Percentiles rank a stretch among this genome's conserved stretches.
phyloP scores from a whole-genome alignment of 2,329 filamentous ascomycete genomes.

The Cytospora paraplurivora region DNA sequence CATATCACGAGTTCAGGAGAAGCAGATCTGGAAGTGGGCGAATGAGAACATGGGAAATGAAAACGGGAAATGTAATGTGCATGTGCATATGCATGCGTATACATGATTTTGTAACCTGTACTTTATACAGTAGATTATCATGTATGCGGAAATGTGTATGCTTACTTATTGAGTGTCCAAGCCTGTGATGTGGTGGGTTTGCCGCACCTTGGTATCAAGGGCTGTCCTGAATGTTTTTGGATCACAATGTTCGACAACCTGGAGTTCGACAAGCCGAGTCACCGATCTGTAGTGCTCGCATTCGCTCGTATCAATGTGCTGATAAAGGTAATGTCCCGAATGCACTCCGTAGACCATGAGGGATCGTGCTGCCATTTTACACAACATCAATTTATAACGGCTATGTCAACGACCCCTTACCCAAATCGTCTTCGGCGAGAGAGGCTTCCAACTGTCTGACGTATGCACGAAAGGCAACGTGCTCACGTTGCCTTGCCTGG shows the following conservation, averaged over 20 bases:
- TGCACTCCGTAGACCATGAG: constrained; percentile 1
- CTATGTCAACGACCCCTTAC: not conserved
- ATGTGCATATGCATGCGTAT: too few species aligned
- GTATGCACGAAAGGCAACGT: constrained; percentile 7
- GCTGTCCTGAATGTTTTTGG: too few species aligned
- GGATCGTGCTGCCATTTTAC: constrained; percentile 11
- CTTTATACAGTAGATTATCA: not conserved
- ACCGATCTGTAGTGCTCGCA: too few species aligned
- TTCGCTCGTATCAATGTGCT: not conserved
- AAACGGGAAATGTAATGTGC: too few species aligned
- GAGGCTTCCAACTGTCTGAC: constrained; percentile 26
- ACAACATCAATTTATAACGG: constrained; percentile 6
- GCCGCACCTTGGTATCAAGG: too few species aligned
- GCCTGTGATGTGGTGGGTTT: too few species aligned
- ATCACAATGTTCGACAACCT: not conserved
- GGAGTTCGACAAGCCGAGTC: not conserved
- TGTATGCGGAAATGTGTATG: constrained; percentile 1
- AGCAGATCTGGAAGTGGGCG: too few species aligned
- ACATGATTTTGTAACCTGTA: too few species aligned
- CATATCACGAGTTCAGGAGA: too few species aligned
- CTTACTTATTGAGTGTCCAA: too few species aligned
- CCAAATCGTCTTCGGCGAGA: constrained; percentile 25
- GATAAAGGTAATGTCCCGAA: not conserved
- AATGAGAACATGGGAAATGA: too few species aligned
- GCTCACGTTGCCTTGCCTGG: not conserved